These are phyloP conservation scores for Aspergillus latus DNA, from an alignment of 2,329 filamentous ascomycete genomes.

Conservation along the genomic window DNA sequence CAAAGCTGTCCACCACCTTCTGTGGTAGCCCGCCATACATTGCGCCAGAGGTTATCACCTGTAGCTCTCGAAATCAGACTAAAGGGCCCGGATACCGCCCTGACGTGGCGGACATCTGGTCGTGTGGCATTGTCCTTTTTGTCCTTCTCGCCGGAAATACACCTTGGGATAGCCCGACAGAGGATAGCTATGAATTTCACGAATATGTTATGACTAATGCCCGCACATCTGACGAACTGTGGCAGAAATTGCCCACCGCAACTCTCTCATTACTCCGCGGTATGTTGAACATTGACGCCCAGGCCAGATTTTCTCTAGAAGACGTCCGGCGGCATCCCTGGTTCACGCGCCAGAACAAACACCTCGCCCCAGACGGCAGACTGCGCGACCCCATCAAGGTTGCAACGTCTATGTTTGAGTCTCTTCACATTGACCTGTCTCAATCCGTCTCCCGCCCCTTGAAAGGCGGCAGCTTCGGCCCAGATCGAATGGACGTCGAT, in stretches of 20 bases:
- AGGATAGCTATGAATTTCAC: slow-evolving; percentile 82
- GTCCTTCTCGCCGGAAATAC: slow-evolving; percentile 94
- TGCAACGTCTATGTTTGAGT: slow-evolving; percentile 93
- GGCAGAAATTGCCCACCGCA: slow-evolving; percentile 72
- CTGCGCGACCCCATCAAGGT: slow-evolving; percentile 77
- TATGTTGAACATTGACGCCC: slow-evolving; percentile 82
- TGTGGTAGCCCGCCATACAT: slow-evolving; percentile 98
- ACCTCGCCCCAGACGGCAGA: slow-evolving; percentile 71
- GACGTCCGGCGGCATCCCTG: slow-evolving; percentile 89
- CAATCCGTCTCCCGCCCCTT: slow-evolving; percentile 56
- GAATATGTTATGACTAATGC: slow-evolving; percentile 80
- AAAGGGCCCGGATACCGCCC: slow-evolving; percentile 55
- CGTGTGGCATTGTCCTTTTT: slow-evolving; percentile 95
- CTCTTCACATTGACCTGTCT: slow-evolving; percentile 82
- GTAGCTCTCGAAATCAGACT: slow-evolving; percentile 51
- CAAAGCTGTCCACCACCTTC: slow-evolving; percentile 80
- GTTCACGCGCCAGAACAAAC: slow-evolving; percentile 81
- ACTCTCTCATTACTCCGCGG: slow-evolving; percentile 81
- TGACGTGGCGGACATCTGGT: slow-evolving; percentile 91
- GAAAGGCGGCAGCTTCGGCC: slow-evolving; percentile 36
- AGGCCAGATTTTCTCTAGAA: slow-evolving; percentile 76
- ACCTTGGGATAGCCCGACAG: slow-evolving; percentile 91
- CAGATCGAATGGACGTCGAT: slow-evolving; percentile 71
- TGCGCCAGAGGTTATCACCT: slow-evolving; percentile 78
- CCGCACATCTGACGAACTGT: slow-evolving; percentile 80